phyloP scores from a whole-genome alignment of 176 grass and related monocot genomes.

The Aegilops bicornis region DNA sequence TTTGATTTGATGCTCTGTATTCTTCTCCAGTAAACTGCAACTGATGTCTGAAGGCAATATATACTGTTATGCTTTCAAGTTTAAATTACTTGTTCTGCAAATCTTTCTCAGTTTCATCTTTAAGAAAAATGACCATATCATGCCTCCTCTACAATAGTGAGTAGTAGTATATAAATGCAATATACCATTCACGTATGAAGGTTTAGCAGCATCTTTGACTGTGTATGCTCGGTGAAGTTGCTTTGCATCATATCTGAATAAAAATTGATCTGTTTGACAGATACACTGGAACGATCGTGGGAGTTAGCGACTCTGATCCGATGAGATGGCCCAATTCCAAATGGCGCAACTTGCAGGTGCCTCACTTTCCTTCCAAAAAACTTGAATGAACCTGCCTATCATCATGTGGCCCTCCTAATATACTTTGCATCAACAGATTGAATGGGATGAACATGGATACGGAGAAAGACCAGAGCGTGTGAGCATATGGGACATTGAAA shows the following conservation, averaged over 20 bases:
- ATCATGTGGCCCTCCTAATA: not conserved
- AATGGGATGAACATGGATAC: slow-evolving; percentile 98
- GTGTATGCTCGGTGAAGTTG: not conserved
- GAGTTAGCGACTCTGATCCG: slow-evolving; percentile 76
- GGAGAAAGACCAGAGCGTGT: slow-evolving; percentile 83
- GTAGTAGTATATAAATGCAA: not conserved
- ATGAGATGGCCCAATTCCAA: slow-evolving; percentile 96
- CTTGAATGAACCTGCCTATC: not conserved
- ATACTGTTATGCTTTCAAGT: not conserved
- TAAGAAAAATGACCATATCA: not conserved
- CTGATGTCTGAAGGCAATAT: not conserved
- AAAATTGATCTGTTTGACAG: slow-evolving; percentile 36
- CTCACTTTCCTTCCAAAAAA: slow-evolving; percentile 5
- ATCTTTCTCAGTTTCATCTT: not conserved
- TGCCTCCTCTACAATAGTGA: not conserved
- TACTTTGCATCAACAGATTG: slow-evolving; percentile 44
- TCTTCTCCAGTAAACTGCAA: not conserved
- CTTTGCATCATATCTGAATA: not conserved
- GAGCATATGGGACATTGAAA: slow-evolving; percentile 93
- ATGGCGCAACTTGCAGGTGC: slow-evolving; percentile 89
- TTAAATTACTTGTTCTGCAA: not conserved
- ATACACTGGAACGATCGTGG: slow-evolving; percentile 77
- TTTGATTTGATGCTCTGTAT: not conserved
- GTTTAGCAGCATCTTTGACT: not conserved
- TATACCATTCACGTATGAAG: not conserved